Conservation (phyloP, 768 basidiomycete genomes). For the Cubamyces lactineus region DNA sequence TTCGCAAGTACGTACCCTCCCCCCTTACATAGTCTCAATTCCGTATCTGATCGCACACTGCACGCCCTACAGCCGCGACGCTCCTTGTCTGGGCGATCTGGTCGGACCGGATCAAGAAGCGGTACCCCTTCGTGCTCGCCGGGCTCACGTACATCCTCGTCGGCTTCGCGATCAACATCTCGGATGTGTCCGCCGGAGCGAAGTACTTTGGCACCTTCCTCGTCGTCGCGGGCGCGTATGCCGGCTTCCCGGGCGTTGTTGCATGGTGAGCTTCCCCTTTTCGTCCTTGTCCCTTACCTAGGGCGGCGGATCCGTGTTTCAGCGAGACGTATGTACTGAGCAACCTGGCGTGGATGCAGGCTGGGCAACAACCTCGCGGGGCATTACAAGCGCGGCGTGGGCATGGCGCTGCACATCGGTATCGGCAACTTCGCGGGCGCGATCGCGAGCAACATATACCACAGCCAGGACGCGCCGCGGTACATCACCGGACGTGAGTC, state of each 20-base stretch:
- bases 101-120: conserved; percentile 58
- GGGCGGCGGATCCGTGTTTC: too few relatives aligned
- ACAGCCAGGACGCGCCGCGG: conserved; percentile 59
- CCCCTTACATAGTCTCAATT: not conserved
- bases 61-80: conserved; percentile 47
- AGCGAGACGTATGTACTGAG: not conserved
- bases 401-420: conserved; percentile 71
- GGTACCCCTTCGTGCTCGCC: conserved; percentile 59
- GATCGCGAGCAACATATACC: conserved; percentile 64
- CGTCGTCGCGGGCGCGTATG: conserved; percentile 62
- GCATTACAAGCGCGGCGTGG: conserved; percentile 71
- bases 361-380: conserved; percentile 66
- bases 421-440: conserved; percentile 68
- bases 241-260: conserved; percentile 60
- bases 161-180: conserved; percentile 68
- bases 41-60: not conserved
- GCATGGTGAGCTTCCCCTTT: conserved; percentile 52
- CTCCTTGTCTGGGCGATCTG: conserved; percentile 55
- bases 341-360: conserved; percentile 41
- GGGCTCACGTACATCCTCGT: conserved; percentile 53
- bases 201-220: conserved; percentile 79
- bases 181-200: conserved; percentile 49
- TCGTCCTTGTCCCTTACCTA: not conserved
- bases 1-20: conserved; percentile 52
- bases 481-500: conserved; percentile 64